Percentiles rank a stretch among this genome's conserved stretches.
Evolutionary conservation across 805 yeast species (phyloP).

Genomic region (Saccharomyces jurei): DNA sequence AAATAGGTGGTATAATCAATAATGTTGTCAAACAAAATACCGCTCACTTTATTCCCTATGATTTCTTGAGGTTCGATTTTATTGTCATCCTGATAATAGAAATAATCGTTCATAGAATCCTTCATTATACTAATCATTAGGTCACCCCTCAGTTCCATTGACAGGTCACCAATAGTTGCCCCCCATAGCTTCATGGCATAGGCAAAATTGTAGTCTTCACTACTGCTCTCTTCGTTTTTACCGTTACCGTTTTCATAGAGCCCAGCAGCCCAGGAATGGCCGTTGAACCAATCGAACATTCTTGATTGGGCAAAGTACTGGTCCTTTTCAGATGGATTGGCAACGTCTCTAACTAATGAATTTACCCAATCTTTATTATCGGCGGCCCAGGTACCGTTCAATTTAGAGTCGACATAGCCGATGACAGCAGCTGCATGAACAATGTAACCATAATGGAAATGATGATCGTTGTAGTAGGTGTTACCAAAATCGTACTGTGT

Average conservation of each 20-base stretch:
- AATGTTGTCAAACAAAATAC: constrained; percentile 67
- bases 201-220: constrained; percentile 64
- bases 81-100: constrained; percentile 47
- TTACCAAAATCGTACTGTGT: constrained; percentile 56
- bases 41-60: constrained; percentile 59
- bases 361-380: constrained; percentile 50
- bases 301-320: constrained; percentile 55
- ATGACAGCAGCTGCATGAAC: constrained; percentile 77
- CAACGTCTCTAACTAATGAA: constrained; percentile 55
- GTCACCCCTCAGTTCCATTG: constrained; percentile 47
- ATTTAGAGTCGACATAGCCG: constrained; percentile 47
- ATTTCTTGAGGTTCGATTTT: constrained; percentile 47
- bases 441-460: constrained; percentile 80
- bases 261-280: constrained; percentile 74
- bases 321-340: constrained; percentile 50
- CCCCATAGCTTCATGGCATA: constrained; percentile 71
- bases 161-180: constrained; percentile 41
- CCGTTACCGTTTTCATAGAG: constrained; percentile 44
- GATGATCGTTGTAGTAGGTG: constrained; percentile 77
- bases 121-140: constrained; percentile 54
- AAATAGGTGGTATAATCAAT: constrained; percentile 68
- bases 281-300: constrained; percentile 61
- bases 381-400: constrained; percentile 39
- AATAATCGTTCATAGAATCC: constrained; percentile 46
- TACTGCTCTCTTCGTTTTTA: constrained; percentile 49